Base-by-base conservation (phyloP, 2,329 filamentous ascomycete species). In the Gliomastix tumulicola region DNA sequence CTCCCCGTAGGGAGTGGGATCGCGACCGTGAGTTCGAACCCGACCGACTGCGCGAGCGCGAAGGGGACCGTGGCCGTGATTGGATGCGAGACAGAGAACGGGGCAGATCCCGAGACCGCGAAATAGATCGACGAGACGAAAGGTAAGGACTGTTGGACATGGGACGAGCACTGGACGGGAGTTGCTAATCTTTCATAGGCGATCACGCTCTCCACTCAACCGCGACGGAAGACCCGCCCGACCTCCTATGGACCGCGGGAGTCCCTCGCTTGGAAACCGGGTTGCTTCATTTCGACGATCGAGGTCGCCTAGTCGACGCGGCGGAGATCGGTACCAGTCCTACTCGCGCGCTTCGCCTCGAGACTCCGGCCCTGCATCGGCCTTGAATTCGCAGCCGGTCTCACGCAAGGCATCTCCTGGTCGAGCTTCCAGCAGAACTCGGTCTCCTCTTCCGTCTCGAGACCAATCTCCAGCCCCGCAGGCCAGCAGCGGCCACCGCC, bases 401-500 rank as follows among this genome's bases (percentile, higher is more conserved):
- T 77, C 73, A 3, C 65, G 69, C 39, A 64, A 65, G 45, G 69
- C 71, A 10, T 74, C 72, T 12, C 72, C 74, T n/a, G 67, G 70
- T 12, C 66, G 68, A 7, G 55, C 55, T 20, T 66, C 69, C 3
- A 58, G 57, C 32, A 65, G 66, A 43, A 57, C 56, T 31, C 70
- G 69, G 12, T 76, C 74, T 10, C 65, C 61, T 17, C 60, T 61
- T 36, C 54, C 62, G 34, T 66, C 69, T 11, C 65, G 65, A 8
- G 61, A 67, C 34, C 59, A 47, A 36, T 60, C 57, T 37, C 66
- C 53, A 12, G 23, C 34, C n/a, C n/a, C n/a, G n/a, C n/a, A n/a
- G n/a, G n/a, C n/a, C n/a, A n/a, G n/a, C n/a, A n/a, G n/a, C n/a
- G n/a, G n/a, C n/a, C n/a, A n/a, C n/a, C n/a, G n/a, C n/a, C n/a